phyloP scores from a whole-genome alignment of 2,329 filamentous ascomycete genomes.

The Epichloe scottii region DNA sequence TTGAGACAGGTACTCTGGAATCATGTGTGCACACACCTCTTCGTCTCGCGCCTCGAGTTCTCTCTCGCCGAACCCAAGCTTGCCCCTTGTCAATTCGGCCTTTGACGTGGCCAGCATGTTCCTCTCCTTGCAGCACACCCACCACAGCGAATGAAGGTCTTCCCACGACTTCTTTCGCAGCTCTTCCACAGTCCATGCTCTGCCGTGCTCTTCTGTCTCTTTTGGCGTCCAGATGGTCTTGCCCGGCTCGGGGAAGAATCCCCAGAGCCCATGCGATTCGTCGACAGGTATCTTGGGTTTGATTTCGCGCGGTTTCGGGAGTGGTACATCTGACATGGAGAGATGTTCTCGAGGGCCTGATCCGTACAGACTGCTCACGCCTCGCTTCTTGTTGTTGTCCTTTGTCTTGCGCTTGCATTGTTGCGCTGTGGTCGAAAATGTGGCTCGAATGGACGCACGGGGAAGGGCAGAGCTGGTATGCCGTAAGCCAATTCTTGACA shows the following conservation, averaged over 20 bases:
- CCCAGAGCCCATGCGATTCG: constrained; percentile 77
- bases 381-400: constrained; percentile 70
- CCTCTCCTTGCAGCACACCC: constrained; percentile 81
- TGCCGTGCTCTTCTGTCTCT: constrained; percentile 60
- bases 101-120: constrained; percentile 77
- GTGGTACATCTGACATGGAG: constrained; percentile 55
- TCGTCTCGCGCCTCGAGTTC: constrained; percentile 53
- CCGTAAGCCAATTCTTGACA: constrained; percentile 5
- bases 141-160: constrained; percentile 86
- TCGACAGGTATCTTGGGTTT: constrained; percentile 48
- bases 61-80: constrained; percentile 60
- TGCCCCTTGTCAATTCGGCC: constrained; percentile 52
- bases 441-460: constrained; percentile 10
- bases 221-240: constrained; percentile 59
- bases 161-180: constrained; percentile 85
- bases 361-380: constrained; percentile 67
- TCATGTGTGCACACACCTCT: constrained; percentile 49
- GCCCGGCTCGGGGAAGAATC: constrained; percentile 68
- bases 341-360: constrained; percentile 66
- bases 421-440: constrained; percentile 43
- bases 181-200: constrained; percentile 76
- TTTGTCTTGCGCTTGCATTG: constrained; percentile 38
- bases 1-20: background rate
- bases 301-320: constrained; percentile 57
- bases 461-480: constrained; percentile 6